phyloP scores from a whole-genome alignment of 768 basidiomycete genomes.

The Lenzites betulinus region DNA sequence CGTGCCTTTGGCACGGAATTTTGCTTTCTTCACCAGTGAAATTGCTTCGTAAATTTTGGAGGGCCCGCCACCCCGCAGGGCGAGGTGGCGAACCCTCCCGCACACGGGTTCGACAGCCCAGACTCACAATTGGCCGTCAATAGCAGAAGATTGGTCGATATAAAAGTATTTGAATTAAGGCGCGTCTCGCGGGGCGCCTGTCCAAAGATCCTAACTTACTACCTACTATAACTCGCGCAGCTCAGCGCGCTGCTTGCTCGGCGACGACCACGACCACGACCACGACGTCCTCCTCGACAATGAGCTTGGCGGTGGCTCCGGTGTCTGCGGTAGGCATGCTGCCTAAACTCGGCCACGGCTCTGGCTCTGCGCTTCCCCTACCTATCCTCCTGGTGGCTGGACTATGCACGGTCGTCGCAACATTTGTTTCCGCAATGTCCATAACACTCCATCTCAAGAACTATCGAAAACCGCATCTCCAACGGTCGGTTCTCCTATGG shows the following conservation, averaged over 20 bases:
- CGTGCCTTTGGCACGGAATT: too few species aligned
- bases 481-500: conserved; percentile 54
- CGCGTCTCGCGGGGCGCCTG: too few species aligned
- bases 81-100: too few species aligned
- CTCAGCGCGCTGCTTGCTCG: not conserved
- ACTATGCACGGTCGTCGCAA: conserved; percentile 66
- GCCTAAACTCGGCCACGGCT: conserved; percentile 40
- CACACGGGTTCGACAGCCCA: too few species aligned
- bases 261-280: conserved; percentile 3
- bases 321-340: not conserved
- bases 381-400: conserved; percentile 63
- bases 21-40: too few species aligned
- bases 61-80: too few species aligned
- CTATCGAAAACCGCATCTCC: conserved; percentile 79
- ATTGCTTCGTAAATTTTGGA: too few species aligned
- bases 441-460: conserved; percentile 84
- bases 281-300: not conserved
- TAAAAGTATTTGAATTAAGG: too few species aligned
- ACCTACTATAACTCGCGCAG: not conserved
- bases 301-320: not conserved
- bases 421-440: conserved; percentile 68
- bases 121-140: too few species aligned
- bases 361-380: conserved; percentile 51
- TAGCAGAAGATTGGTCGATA: too few species aligned
- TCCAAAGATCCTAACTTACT: too few species aligned